Conservation (phyloP, 2,329 filamentous ascomycete genomes). For the Neophaeococcomyces aloes region DNA sequence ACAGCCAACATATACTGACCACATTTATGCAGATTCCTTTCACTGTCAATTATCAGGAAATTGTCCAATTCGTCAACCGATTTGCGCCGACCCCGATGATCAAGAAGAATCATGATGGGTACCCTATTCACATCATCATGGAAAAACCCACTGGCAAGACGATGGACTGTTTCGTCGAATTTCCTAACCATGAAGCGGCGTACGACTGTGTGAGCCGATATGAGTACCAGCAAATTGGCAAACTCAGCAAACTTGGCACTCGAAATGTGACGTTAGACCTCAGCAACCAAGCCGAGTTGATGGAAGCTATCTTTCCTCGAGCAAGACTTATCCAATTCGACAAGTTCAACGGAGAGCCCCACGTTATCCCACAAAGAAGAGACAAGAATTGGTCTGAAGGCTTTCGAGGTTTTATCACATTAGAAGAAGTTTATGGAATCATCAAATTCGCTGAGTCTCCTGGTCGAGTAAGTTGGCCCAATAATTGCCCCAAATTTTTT, state of each 20-base stretch:
- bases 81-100: constrained; percentile 26
- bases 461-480: constrained; percentile 34
- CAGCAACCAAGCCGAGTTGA: constrained; percentile 40
- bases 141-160: constrained; percentile 48
- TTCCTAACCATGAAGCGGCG: constrained; percentile 31
- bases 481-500: not conserved
- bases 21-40: constrained; percentile 37
- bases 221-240: constrained; percentile 26
- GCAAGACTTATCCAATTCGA: constrained; percentile 42
- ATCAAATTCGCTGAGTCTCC: constrained; percentile 40
- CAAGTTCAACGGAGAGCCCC: constrained; percentile 15
- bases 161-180: constrained; percentile 44
- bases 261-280: constrained; percentile 38
- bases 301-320: constrained; percentile 41
- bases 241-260: constrained; percentile 37
- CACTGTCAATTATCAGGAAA: constrained; percentile 39
- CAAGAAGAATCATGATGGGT: constrained; percentile 25
- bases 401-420: constrained; percentile 42
- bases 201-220: constrained; percentile 30
- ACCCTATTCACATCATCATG: constrained; percentile 47
- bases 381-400: constrained; percentile 37
- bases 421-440: constrained; percentile 40
- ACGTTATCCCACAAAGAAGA: constrained; percentile 25
- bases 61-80: constrained; percentile 38
- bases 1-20: constrained; percentile 2